Evolutionary conservation across 768 basidiomycete genomes (phyloP).

Genomic region (Collybia mongolica): DNA sequence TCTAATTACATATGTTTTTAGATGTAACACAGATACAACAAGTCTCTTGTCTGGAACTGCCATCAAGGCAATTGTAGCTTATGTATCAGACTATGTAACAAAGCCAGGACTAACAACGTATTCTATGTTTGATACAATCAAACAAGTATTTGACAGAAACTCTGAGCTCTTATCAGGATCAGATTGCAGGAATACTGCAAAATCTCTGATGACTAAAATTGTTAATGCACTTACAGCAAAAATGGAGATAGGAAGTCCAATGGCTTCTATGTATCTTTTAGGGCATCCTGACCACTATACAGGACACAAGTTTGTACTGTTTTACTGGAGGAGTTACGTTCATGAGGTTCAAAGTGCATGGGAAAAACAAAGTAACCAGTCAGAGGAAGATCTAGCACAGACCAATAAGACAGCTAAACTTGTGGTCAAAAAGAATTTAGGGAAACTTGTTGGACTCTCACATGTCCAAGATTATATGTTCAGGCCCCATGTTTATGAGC

Average conservation of each 20-base stretch:
- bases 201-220: neutral
- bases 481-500: too few relatives aligned
- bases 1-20: neutral
- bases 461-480: too few relatives aligned
- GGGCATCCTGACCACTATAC: constrained; percentile 2
- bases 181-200: too few relatives aligned
- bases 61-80: constrained; percentile 29
- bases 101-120: constrained; percentile 37
- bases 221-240: neutral
- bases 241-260: constrained; percentile 3
- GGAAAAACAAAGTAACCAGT: neutral
- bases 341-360: neutral
- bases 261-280: neutral
- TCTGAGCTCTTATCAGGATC: constrained; percentile 18
- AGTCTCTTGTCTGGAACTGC: constrained; percentile 30
- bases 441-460: too few relatives aligned
- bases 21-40: constrained; percentile 21
- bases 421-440: too few relatives aligned
- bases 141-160: constrained; percentile 20
- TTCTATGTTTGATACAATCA: constrained; percentile 30
- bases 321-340: constrained; percentile 3
- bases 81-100: constrained; percentile 40
- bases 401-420: too few relatives aligned
- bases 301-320: neutral
- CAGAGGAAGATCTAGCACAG: too few relatives aligned